A percentile compares a stretch with the other conserved stretches of the same genome.
Evolutionary conservation across 108 stramenopile species (phyloP).

Genomic region (Epipyxis sp.): DNA sequence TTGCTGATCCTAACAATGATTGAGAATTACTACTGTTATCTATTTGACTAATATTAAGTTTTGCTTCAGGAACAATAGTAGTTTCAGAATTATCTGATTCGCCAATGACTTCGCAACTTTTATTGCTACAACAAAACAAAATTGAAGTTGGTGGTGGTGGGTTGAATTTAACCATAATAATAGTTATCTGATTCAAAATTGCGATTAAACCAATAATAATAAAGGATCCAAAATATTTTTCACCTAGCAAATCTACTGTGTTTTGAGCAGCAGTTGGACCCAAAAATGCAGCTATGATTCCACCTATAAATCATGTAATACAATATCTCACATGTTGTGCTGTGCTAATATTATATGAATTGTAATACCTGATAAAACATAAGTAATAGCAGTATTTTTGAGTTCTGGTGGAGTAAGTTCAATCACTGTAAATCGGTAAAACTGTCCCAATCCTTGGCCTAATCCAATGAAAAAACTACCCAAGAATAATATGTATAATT

Average conservation of each 20-base stretch:
- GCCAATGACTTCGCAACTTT: too few species aligned
- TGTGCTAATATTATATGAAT: too few species aligned
- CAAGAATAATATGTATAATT: not conserved
- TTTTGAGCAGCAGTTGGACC: conserved; percentile 1
- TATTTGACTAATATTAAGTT: not conserved
- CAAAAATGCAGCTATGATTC: conserved; percentile 29
- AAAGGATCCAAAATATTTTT: not conserved
- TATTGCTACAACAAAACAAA: too few species aligned
- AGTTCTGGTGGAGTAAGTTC: conserved; percentile 15
- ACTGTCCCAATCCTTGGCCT: conserved; percentile 34
- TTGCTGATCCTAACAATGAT: too few species aligned
- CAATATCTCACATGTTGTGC: too few species aligned
- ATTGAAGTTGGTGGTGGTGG: not conserved
- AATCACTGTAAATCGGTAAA: conserved; percentile 32
- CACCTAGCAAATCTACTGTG: not conserved
- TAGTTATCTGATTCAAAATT: not conserved
- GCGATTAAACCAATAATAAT: not conserved
- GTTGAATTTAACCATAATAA: not conserved
- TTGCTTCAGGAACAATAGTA: not conserved
- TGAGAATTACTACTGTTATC: not conserved
- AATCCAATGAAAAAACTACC: conserved; percentile 31
- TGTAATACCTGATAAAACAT: conserved; percentile 20
- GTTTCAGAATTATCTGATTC: not conserved
- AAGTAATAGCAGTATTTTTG: conserved; percentile 7
- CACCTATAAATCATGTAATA: too few species aligned